A percentile compares a stretch with the other conserved stretches of the same genome.
Conservation (phyloP, 441 rosid species). For the Pelargonium cotyledonis region DNA sequence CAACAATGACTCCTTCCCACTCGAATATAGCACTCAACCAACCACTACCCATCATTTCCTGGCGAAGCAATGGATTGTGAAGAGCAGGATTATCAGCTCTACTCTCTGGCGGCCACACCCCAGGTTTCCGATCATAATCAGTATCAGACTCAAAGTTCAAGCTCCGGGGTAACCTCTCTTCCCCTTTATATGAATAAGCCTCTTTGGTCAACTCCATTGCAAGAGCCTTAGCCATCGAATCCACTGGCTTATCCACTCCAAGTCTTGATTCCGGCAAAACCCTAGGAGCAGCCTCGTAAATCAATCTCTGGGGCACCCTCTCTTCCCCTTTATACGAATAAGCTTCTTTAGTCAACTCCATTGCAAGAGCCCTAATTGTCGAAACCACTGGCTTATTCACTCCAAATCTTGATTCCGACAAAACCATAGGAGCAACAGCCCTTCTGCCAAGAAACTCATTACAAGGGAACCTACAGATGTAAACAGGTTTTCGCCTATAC, state of each 20-base stretch:
- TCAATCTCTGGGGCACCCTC: no score
- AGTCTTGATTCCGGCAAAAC: conserved; percentile 26
- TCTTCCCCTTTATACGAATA: no score
- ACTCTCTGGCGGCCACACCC: conserved; percentile 80
- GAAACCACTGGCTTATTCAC: conserved; percentile 23
- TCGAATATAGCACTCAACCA: conserved; percentile 97
- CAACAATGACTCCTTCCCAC: conserved; percentile 91
- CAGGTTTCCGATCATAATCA: conserved; percentile 44
- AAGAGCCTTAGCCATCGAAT: conserved; percentile 44
- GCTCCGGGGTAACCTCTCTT: conserved; percentile 37
- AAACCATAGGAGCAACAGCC: conserved; percentile 22
- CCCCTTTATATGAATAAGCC: conserved; percentile 52
- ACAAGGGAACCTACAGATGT: conserved; percentile 27
- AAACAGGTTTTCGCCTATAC: conserved; percentile 26
- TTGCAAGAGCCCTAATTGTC: conserved; percentile 54
- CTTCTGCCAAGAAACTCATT: conserved; percentile 31
- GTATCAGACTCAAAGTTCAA: conserved; percentile 43
- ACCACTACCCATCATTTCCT: conserved; percentile 93
- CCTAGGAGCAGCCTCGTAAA: conserved; percentile 8
- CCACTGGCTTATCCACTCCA: conserved; percentile 24
- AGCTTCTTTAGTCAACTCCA: conserved; percentile 68
- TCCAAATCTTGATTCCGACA: conserved; percentile 29
- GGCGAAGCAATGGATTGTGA: conserved; percentile 83
- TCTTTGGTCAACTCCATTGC: conserved; percentile 73
- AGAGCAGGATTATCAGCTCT: conserved; percentile 73